Base-by-base conservation (phyloP, 1,284 basidiomycete species). In the Leccinum solheimii region DNA sequence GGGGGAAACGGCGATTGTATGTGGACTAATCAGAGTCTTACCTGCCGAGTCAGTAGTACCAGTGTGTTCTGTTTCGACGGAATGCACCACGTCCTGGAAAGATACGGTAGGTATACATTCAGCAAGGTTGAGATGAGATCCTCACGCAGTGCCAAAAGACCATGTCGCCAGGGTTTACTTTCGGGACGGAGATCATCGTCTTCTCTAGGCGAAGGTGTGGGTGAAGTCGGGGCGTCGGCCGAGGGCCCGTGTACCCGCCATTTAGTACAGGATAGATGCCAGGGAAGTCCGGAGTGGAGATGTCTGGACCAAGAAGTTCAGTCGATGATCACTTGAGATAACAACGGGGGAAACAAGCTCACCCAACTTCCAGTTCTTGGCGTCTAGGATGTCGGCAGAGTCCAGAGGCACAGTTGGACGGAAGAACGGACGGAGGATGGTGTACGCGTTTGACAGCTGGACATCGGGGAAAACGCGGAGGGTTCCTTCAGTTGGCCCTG, bases 371-470 rank as follows among this genome's bases (percentile, higher is more conserved):
- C 92, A 93, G 72, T 88, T 91, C 55, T 83, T 79, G 0, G 84
- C 73, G 26, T 85, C 78, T 23, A 87, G 79, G 27, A 82, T 77
- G 6, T 80, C 79, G 3, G 78, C 72, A 13, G 80, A 79, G 55
- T 76, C 73, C 8, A 69, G 59, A 1, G 79, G 68, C 16, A 82
- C 77, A 9, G 76, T 76, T 3, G 81, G 83, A 19, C 78, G 80
- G 82, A 96, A 95, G 79, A 97, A 92, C 0, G 94, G 94, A 1
- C 93, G 84, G 3, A 97, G 80, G 27, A 95, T 88, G 60, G 84
- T 84, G 75, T 95, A 95, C 0, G 91, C 86, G 56, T 91, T 92
- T 9, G 88, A 86, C 32, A 94, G 80, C 8, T 82, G 69, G 9
- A 96, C 79, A 66, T 89, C 81, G 0, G 94, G 92, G 75, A 92